Evolutionary conservation across 768 basidiomycete species (phyloP), one percentile per base, ranked within the genome.

Genomic region (Leccinum sublutescens): DNA sequence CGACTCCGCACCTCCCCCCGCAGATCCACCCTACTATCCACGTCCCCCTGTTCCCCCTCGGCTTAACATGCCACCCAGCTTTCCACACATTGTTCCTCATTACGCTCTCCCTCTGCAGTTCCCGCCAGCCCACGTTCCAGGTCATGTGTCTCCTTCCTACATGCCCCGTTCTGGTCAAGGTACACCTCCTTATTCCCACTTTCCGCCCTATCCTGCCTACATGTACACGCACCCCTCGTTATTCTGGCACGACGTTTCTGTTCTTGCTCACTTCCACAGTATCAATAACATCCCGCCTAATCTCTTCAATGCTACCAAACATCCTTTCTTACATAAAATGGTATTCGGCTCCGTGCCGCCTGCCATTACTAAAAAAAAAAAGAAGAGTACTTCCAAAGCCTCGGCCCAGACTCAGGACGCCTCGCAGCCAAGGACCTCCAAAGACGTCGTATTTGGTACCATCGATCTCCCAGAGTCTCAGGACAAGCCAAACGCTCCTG

Each of bases 381-480:
- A 67, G 25, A 5, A 61, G 17, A 38, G 45, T 15, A 43, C 45
- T 43, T 61, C 62, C 23, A 54, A 55, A 31, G 55, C 45, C 36
- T 21, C 51, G 19, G 40, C 56, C 10, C 55, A 58, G 38, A n/a
- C 14, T 19, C 61, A 54, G 52, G 65, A 64, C 11, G 47, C 49
- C 11, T 55, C 5, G 34, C 63, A 61, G 14, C 49, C 50, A 3
- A 64, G 17, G 19, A 33, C 60, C 9, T 33, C 68, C 38, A 66
- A 57, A 62, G 71, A 73, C 53, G 77, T 85, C 43, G 74, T 82
- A 5, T 85, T 85, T 65, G 85, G 85, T 7, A 83, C 79, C 55
- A 82, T 84, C 56, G 72, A 70, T 40, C 58, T 71, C 23, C 60
- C 68, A 2, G 76, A 70, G 0, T 59, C 70, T 12, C 59, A 55